Percentiles rank a stretch among this genome's conserved stretches.
Evolutionary conservation across 2,329 filamentous ascomycete species (phyloP).

Genomic region (Alternaria consortialis): DNA sequence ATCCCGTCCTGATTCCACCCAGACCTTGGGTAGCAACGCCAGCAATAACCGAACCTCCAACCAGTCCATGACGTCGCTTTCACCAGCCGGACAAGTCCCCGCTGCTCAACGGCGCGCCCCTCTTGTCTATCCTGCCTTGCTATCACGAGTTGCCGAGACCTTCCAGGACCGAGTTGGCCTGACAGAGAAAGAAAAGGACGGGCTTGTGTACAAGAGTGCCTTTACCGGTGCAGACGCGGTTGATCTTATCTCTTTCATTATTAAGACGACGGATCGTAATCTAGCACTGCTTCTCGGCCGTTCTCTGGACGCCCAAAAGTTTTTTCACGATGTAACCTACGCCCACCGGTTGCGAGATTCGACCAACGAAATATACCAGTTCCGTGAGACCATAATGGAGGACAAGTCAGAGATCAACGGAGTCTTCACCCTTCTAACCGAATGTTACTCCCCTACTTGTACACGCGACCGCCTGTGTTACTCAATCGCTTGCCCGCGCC

Average conservation of each 20-base stretch:
- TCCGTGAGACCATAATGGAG: conserved; percentile 90
- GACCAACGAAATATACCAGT: conserved; percentile 95
- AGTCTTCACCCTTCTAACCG: conserved; percentile 93
- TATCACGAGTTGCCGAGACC: conserved; percentile 92
- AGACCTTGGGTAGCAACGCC: conserved; percentile 33
- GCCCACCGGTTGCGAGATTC: conserved; percentile 95
- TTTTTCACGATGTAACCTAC: conserved; percentile 99
- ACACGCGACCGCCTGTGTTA: conserved; percentile 96
- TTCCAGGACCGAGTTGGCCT: conserved; percentile 89
- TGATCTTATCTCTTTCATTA: conserved; percentile 94
- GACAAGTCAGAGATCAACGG: conserved; percentile 88
- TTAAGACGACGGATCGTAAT: conserved; percentile 95
- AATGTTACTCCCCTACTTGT: conserved; percentile 98
- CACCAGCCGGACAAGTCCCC: conserved; percentile 58
- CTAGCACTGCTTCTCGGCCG: conserved; percentile 88
- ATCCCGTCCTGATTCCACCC: conserved; percentile 49
- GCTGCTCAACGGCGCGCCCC: conserved; percentile 69
- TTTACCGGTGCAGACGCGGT: conserved; percentile 97
- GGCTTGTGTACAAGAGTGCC: conserved; percentile 94
- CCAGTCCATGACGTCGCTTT: conserved; percentile 52
- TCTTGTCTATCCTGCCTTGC: conserved; percentile 89
- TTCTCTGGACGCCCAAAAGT: conserved; percentile 95
- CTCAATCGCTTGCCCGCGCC: conserved; percentile 93
- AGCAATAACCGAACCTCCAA: conserved; percentile 50
- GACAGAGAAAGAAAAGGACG: conserved; percentile 93